These are phyloP conservation scores for Coniochaeta sp. DNA, from an alignment of 2,329 filamentous ascomycete genomes.

Conservation along the genomic window DNA sequence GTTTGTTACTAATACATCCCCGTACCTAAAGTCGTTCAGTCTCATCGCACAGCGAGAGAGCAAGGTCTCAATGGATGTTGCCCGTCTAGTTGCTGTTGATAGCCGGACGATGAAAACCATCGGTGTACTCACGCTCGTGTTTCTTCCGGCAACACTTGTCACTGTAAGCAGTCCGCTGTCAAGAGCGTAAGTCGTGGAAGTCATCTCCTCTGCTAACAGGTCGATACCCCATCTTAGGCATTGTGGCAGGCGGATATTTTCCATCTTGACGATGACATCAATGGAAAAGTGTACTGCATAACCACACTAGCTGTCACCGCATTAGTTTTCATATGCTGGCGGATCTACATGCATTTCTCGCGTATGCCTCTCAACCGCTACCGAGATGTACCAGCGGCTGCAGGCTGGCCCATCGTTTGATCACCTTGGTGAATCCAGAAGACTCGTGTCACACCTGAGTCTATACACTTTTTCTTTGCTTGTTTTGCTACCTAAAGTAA, in stretches of 20 bases:
- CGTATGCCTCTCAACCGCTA: background rate
- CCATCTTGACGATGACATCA: background rate
- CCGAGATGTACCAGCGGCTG: background rate
- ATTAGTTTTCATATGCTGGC: background rate
- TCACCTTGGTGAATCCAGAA: background rate
- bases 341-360: background rate
- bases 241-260: conserved; percentile 1
- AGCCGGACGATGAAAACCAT: conserved; percentile 1
- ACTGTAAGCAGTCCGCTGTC: background rate
- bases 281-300: background rate
- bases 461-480: too few relatives aligned
- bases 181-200: background rate
- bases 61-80: background rate
- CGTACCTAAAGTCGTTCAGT: background rate
- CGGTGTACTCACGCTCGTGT: background rate
- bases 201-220: background rate
- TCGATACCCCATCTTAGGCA: background rate
- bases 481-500: too few relatives aligned
- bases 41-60: background rate
- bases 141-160: background rate
- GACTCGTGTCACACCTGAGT: background rate
- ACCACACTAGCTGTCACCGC: background rate
- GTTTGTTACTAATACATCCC: background rate
- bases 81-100: background rate
- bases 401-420: background rate